These are phyloP conservation scores for Apiospora arundinis DNA, from an alignment of 2,329 filamentous ascomycete genomes.

Conservation along the genomic window DNA sequence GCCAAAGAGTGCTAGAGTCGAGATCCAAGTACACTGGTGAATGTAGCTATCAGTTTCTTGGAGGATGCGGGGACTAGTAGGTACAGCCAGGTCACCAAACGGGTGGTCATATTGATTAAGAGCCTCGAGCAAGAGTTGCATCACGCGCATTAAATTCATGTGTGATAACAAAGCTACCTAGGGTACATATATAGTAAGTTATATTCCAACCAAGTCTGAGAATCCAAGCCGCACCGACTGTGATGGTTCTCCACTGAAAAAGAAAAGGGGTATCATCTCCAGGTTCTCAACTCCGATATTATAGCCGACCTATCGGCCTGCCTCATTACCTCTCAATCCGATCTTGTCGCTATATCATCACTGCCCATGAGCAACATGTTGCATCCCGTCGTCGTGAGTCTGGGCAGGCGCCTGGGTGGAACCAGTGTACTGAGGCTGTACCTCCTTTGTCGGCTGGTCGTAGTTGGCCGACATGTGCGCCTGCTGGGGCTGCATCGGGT, in stretches of 20 bases:
- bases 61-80: conserved; percentile 54
- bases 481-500: conserved; percentile 21
- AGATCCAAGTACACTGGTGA: conserved; percentile 69
- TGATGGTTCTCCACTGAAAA: not conserved
- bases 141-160: not conserved
- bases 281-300: not conserved
- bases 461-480: conserved; percentile 20
- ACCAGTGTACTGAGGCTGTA: not conserved
- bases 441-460: not conserved
- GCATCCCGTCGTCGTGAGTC: not conserved
- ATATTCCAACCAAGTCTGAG: not conserved
- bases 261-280: conserved; percentile 10
- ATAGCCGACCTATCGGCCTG: not conserved
- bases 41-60: conserved; percentile 62
- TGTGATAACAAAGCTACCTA: not conserved
- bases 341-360: not conserved
- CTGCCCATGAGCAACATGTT: not conserved
- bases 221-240: not conserved
- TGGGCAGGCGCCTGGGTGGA: not conserved
- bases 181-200: not conserved
- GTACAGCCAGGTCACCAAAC: conserved; percentile 34
- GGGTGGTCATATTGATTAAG: conserved; percentile 38
- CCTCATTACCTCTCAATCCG: too few species aligned
- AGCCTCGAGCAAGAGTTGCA: not conserved
- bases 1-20: conserved; percentile 58